Conservation (phyloP, 2,329 filamentous ascomycete genomes). For the Furcasterigmium sp. region DNA sequence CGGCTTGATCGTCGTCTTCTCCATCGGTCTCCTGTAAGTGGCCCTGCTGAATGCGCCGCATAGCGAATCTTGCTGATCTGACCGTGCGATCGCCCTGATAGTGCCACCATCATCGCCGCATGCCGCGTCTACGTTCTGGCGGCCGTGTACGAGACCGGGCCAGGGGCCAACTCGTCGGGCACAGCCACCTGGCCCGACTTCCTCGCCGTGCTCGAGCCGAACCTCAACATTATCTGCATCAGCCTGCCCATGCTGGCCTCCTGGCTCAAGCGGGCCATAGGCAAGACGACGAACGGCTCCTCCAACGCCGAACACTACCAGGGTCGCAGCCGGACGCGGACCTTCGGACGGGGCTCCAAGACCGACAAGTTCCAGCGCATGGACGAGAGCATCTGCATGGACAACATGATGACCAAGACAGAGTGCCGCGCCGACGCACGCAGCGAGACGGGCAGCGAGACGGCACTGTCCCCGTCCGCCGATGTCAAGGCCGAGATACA, state of each 20-base stretch:
- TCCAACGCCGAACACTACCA: not conserved
- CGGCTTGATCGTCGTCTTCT: constrained; percentile 18
- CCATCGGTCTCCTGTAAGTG: constrained; percentile 18
- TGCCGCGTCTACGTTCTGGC: constrained; percentile 15
- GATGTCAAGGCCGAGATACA: no score
- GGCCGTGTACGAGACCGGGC: constrained; percentile 12
- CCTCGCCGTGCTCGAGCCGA: constrained; percentile 14
- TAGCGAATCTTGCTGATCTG: no score
- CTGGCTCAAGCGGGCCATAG: not conserved
- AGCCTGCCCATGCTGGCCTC: constrained; percentile 13
- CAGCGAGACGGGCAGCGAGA: not conserved
- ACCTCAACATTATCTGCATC: constrained; percentile 15
- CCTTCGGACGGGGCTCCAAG: not conserved
- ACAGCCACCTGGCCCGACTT: constrained; percentile 17
- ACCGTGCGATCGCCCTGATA: constrained; percentile 2
- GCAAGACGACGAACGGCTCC: not conserved
- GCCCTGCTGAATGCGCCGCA: no score
- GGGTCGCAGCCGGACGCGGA: not conserved
- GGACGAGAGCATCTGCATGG: not conserved
- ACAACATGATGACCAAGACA: not conserved
- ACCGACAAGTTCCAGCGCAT: not conserved
- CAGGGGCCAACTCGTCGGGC: constrained; percentile 13
- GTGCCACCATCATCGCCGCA: constrained; percentile 15
- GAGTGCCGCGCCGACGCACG: not conserved
- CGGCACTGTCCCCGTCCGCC: not conserved